phyloP scores from a whole-genome alignment of 768 basidiomycete species.

The Phylloporus scabripes region DNA sequence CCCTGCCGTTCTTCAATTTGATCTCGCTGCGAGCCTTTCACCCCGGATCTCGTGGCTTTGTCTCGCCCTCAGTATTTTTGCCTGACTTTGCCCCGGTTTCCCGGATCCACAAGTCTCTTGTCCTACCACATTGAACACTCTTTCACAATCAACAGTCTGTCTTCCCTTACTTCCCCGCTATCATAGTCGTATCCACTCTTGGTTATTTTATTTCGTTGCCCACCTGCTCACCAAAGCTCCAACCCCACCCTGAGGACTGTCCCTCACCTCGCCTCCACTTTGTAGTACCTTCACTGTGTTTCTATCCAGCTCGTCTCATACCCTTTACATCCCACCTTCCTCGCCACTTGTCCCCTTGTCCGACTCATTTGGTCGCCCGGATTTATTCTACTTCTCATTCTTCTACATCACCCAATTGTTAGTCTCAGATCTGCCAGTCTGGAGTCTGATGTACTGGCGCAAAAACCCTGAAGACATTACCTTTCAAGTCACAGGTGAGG shows the following conservation, averaged over 20 bases:
- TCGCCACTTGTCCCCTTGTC: neutral
- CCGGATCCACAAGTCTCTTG: neutral
- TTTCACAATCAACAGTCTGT: neutral
- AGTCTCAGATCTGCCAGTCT: neutral
- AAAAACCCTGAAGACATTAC: neutral
- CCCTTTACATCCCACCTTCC: no score
- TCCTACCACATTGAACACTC: no score
- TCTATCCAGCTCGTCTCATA: neutral
- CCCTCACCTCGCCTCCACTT: neutral
- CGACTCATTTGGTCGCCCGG: neutral
- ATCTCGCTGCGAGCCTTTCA: neutral
- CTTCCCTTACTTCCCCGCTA: neutral
- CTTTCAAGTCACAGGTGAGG: neutral
- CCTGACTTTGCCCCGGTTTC: neutral
- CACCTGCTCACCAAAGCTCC: neutral
- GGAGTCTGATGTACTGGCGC: neutral
- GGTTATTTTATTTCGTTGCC: neutral
- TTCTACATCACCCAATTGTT: neutral
- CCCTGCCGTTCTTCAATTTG: neutral
- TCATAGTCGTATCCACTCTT: neutral
- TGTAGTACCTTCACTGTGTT: neutral
- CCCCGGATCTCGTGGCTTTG: neutral
- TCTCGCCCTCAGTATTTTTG: neutral
- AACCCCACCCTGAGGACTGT: neutral
- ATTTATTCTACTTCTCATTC: neutral